phyloP scores from a whole-genome alignment of 1,284 basidiomycete genomes.

The Moesziomyces parantarcticus region DNA sequence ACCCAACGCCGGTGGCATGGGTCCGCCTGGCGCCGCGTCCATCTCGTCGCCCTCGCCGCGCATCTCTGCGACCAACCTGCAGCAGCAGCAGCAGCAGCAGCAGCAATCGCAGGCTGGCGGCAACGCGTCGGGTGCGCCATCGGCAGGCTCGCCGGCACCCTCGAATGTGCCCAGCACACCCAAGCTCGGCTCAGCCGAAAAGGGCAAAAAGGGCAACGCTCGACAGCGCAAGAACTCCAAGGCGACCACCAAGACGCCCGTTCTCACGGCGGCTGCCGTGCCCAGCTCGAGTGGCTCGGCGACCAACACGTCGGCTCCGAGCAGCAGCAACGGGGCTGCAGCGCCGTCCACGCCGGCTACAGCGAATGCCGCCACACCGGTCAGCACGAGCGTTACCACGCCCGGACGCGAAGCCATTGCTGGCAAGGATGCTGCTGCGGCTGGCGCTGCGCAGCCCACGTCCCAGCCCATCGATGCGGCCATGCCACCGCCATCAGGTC shows the following conservation, averaged over 20 bases:
- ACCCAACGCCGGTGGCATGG: slow-evolving; percentile 50
- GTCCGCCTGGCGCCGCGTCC: slow-evolving; percentile 45
- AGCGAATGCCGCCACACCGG: slow-evolving; percentile 48
- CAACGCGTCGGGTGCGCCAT: slow-evolving; percentile 10
- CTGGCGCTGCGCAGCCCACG: slow-evolving; percentile 16
- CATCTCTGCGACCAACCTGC: slow-evolving; percentile 26
- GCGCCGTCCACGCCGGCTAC: slow-evolving; percentile 46
- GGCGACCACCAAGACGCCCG: slow-evolving; percentile 50
- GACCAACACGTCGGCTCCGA: slow-evolving; percentile 1
- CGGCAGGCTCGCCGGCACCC: slow-evolving; percentile 27
- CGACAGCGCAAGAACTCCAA: slow-evolving; percentile 50
- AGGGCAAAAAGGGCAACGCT: slow-evolving; percentile 54
- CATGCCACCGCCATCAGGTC: slow-evolving; percentile 42
- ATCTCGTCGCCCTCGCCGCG: slow-evolving; percentile 52
- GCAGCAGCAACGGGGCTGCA: slow-evolving; percentile 26
- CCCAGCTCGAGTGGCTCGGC: slow-evolving; percentile 18
- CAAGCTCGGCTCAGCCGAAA: slow-evolving; percentile 51
- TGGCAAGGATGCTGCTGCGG: slow-evolving; percentile 10
- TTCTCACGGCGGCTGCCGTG: slow-evolving; percentile 42
- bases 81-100: slow-evolving; percentile 24
- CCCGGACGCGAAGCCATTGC: slow-evolving; percentile 39
- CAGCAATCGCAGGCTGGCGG: slow-evolving; percentile 17
- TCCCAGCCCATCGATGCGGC: slow-evolving; percentile 34
- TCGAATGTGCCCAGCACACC: slow-evolving; percentile 48
- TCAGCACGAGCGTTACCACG: slow-evolving; percentile 44